A percentile compares a stretch with the other conserved stretches of the same genome.
Evolutionary conservation across 2,329 filamentous ascomycete genomes (phyloP).

Genomic region (Sporothrix humicola): DNA sequence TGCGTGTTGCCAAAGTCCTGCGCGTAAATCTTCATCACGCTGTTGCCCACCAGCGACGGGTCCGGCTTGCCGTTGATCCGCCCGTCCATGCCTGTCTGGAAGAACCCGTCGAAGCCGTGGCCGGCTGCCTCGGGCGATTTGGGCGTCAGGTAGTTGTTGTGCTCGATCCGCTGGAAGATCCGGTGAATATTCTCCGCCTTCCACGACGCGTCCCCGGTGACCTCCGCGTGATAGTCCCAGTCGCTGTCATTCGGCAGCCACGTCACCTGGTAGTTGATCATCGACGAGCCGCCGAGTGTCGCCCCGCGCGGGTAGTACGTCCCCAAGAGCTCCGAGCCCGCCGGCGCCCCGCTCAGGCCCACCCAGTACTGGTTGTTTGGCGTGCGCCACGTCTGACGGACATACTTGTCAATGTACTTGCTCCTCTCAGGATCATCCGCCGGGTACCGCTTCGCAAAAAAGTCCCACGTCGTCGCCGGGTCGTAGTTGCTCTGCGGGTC

Average conservation of each 20-base stretch:
- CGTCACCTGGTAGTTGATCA: slow-evolving; percentile 43
- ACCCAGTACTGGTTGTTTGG: neutral
- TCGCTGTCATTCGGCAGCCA: slow-evolving; percentile 41
- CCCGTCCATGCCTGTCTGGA: neutral
- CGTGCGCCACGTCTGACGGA: neutral
- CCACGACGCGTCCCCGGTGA: slow-evolving; percentile 40
- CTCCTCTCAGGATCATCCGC: neutral
- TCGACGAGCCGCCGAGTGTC: slow-evolving; percentile 44
- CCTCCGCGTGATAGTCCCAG: slow-evolving; percentile 32
- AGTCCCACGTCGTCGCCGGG: slow-evolving; percentile 59
- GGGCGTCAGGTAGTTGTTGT: neutral
- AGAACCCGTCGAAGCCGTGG: neutral
- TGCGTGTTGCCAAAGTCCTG: neutral
- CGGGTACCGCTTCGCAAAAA: slow-evolving; percentile 59
- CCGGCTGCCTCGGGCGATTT: neutral
- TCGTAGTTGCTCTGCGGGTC: slow-evolving; percentile 55
- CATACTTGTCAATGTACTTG: neutral
- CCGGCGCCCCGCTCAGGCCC: neutral
- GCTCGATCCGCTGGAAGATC: slow-evolving; percentile 11
- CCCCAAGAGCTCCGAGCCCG: neutral
- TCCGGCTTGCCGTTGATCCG: neutral
- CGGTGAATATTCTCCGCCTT: neutral
- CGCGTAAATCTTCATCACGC: neutral
- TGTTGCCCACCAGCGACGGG: neutral
- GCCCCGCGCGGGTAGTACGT: slow-evolving; percentile 34